Conservation (phyloP, 192 early-diverging fungal species). For the Rhizoclosmatium sp. region DNA sequence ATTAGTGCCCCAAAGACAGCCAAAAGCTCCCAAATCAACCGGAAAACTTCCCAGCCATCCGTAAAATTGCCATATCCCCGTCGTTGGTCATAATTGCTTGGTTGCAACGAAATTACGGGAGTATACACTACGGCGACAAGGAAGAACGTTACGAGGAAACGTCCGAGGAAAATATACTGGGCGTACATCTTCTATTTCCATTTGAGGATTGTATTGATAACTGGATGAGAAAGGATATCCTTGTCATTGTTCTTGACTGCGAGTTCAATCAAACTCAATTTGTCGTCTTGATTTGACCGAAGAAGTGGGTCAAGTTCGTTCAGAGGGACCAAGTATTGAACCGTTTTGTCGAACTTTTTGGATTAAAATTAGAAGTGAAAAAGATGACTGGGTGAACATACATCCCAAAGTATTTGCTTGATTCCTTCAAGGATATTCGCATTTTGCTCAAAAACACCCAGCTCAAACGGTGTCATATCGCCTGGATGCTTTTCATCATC, state of each 20-base stretch:
- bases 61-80: neutral
- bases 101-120: constrained; percentile 22
- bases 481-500: constrained; percentile 1
- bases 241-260: constrained; percentile 28
- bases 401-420: constrained; percentile 28
- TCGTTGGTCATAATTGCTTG: constrained; percentile 5
- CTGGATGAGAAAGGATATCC: constrained; percentile 26
- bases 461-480: constrained; percentile 26
- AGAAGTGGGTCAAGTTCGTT: constrained; percentile 17
- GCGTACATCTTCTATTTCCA: constrained; percentile 42
- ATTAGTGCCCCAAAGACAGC: constrained; percentile 7
- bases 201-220: constrained; percentile 32
- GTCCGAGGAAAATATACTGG: constrained; percentile 24
- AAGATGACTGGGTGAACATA: neutral
- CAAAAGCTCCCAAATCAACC: neutral
- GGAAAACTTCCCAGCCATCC: neutral
- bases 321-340: neutral
- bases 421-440: constrained; percentile 15
- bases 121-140: constrained; percentile 11
- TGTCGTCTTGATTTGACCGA: neutral
- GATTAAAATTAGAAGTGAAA: neutral
- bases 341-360: neutral
- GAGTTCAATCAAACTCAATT: constrained; percentile 22
- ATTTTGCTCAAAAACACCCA: constrained; percentile 1
- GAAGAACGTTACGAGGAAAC: constrained; percentile 18